phyloP scores from a whole-genome alignment of 305 asterid species.

The Coffea humblotiana region DNA sequence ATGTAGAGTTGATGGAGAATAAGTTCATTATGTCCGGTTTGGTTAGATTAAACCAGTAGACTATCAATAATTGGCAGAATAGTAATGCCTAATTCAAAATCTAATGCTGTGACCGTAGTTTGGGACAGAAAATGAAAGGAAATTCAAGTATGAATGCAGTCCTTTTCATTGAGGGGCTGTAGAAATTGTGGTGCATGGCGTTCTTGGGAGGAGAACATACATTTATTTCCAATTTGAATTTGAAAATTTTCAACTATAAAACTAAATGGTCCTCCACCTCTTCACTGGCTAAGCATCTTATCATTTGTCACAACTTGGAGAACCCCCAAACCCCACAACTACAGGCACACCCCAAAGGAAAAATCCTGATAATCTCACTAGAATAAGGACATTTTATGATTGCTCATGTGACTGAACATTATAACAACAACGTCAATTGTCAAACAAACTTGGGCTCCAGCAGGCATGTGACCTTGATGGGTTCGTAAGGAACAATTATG shows the following conservation, averaged over 20 bases:
- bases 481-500: constrained; percentile 49
- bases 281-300: background rate
- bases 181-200: background rate
- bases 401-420: constrained; percentile 2
- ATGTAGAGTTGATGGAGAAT: background rate
- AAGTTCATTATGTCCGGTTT: background rate
- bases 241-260: background rate
- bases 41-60: background rate
- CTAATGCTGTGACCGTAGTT: background rate
- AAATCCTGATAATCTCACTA: background rate
- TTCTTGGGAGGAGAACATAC: background rate
- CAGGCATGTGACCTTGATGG: constrained; percentile 42
- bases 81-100: background rate
- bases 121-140: background rate
- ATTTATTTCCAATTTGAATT: background rate
- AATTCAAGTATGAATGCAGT: background rate
- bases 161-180: background rate
- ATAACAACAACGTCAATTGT: constrained; percentile 21
- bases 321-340: too few relatives aligned
- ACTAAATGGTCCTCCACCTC: background rate
- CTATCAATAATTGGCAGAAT: background rate
- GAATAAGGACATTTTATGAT: constrained; percentile 12
- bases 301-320: background rate
- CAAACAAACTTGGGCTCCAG: constrained; percentile 39
- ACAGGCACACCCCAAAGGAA: too few relatives aligned